Evolutionary conservation across 345 rosid species (phyloP).

Genomic region (Camelina sativa): DNA sequence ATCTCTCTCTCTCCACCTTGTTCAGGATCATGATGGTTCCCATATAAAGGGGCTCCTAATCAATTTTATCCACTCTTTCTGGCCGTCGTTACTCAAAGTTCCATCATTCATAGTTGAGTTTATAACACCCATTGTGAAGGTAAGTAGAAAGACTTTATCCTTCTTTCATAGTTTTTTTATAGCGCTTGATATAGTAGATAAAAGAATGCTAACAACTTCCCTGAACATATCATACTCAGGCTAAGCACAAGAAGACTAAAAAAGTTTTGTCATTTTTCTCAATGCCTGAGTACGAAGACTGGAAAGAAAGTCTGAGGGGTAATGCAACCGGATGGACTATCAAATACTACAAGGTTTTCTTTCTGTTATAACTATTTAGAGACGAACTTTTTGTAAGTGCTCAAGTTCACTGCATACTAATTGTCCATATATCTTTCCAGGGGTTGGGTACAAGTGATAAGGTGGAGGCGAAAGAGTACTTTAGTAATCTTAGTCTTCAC

Average conservation of each 20-base stretch:
- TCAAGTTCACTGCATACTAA: background rate
- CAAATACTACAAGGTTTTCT: slow-evolving; percentile 94
- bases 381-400: background rate
- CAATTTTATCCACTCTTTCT: slow-evolving; percentile 91
- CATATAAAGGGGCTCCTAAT: slow-evolving; percentile 95
- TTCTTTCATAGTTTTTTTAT: background rate
- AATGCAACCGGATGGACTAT: slow-evolving; percentile 82
- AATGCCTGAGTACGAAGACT: slow-evolving; percentile 89
- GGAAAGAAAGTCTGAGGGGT: slow-evolving; percentile 77
- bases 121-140: slow-evolving; percentile 98
- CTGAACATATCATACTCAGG: slow-evolving; percentile 49
- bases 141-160: slow-evolving; percentile 32
- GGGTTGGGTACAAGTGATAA: slow-evolving; percentile 95
- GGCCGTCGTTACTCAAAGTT: slow-evolving; percentile 90
- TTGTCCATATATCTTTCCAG: slow-evolving; percentile 41
- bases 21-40: slow-evolving; percentile 97
- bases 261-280: slow-evolving; percentile 70
- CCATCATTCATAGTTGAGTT: slow-evolving; percentile 93
- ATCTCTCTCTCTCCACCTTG: slow-evolving; percentile 30
- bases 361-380: slow-evolving; percentile 10
- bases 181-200: background rate
- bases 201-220: slow-evolving; percentile 19
- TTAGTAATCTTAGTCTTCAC: slow-evolving; percentile 59
- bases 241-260: slow-evolving; percentile 58
- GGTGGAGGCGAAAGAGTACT: slow-evolving; percentile 81